Evolutionary conservation across 2,329 filamentous ascomycete genomes (phyloP), one percentile per base, ranked within the genome.

Genomic region (Ceratocystis huliohia): DNA sequence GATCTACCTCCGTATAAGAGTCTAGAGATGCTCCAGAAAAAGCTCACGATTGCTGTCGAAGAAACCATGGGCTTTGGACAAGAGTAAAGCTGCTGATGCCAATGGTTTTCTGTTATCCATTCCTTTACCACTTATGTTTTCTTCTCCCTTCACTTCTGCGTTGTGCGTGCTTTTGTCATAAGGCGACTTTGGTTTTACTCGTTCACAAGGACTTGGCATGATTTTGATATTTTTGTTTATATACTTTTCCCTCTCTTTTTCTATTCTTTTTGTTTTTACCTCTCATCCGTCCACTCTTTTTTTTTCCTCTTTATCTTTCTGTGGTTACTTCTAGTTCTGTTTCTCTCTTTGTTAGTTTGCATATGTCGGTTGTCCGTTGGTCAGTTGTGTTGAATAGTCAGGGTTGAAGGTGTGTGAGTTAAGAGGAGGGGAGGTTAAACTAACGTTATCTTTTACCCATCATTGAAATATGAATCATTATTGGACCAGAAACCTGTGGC

Each of bases 11-110:
- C 91, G 33, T 99, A 99, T 75, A 97, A 96, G 80, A 85, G 82
- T 25, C 82, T 92, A 72, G 93, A 97, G 69, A 84, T 84, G 71
- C 81, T 99, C 70, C 88, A 93, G 74, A 81, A 87, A 73, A 99
- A 99, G 78, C 81, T 99, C 72, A 94, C 92, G 5, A 96, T 96
- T 77, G 94, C 94, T 30, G 94, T 99, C 66, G 94, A 99, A 78
- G 94, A 99, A 80, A 99, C 94, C 0, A 92, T 99, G 81, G 94
- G 94, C 69, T 99, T 99, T 75, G 94, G 94, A 70, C 94, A 99
- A 79, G 94, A 99, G 80, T 99, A 91, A 71, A 41, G 59, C 66
- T 61, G 4, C 41, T 30, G 33, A 8, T 25, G n/a, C 15, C 28
- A 37, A 8, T 28, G 17, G 22, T 48, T 48, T 57, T 67, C 64